A percentile compares a stretch with the other conserved stretches of the same genome.
Evolutionary conservation across 2,329 filamentous ascomycete genomes (phyloP).

Genomic region (Paecilomyces variotii): DNA sequence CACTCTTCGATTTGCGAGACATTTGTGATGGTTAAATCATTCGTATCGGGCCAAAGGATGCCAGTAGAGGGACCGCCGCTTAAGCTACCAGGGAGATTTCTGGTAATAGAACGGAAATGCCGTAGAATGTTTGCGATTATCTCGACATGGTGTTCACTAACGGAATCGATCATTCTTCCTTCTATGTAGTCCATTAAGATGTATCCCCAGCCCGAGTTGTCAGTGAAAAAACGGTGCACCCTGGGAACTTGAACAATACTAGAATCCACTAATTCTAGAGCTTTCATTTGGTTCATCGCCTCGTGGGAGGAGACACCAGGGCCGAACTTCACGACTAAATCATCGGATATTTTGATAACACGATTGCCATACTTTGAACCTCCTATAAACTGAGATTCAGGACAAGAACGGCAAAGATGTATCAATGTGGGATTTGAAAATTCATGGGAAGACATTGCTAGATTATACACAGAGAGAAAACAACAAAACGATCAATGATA

Average conservation of each 20-base stretch:
- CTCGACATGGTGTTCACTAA: conserved; percentile 7
- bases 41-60: conserved; percentile 11
- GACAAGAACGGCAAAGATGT: not conserved
- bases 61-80: conserved; percentile 8
- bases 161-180: conserved; percentile 11
- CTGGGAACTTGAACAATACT: not conserved
- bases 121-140: conserved; percentile 8
- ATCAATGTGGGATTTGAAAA: not conserved
- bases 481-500: not conserved
- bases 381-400: not conserved
- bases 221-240: conserved; percentile 10
- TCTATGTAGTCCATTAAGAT: conserved; percentile 14
- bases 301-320: not conserved
- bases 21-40: conserved; percentile 10
- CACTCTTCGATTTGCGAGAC: conserved; percentile 10
- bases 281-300: not conserved
- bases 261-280: not conserved
- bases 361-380: not conserved
- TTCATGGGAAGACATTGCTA: not conserved
- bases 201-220: conserved; percentile 10
- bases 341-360: not conserved
- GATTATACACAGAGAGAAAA: not conserved
- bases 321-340: not conserved
- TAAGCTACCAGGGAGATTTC: conserved; percentile 6
- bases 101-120: conserved; percentile 8